These are phyloP conservation scores for Heterobasidion annosum DNA, from an alignment of 1,284 basidiomycete genomes.

Conservation along the genomic window DNA sequence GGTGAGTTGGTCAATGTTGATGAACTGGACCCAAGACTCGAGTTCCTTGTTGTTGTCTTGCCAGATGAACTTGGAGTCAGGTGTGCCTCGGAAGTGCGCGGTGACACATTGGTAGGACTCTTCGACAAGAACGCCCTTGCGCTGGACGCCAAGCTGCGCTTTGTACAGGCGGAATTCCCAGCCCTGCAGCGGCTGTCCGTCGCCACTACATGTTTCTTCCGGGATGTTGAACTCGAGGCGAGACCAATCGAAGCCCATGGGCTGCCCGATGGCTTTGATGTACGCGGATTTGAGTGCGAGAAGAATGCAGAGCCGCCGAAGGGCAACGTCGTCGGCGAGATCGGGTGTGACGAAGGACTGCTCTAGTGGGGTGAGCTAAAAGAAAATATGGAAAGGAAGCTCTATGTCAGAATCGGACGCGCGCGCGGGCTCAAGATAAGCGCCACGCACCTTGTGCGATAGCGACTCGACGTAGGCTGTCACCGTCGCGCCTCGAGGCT, in stretches of 20 bases:
- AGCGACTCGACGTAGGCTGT: slow-evolving; percentile 59
- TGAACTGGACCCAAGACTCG: slow-evolving; percentile 72
- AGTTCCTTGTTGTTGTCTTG: slow-evolving; percentile 54
- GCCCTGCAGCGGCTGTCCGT: slow-evolving; percentile 56
- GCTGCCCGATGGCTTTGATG: slow-evolving; percentile 73
- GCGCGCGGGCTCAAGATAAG: neutral
- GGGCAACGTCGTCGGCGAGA: slow-evolving; percentile 48
- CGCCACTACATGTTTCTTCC: slow-evolving; percentile 47
- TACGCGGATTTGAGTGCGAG: slow-evolving; percentile 72
- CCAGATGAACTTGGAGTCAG: slow-evolving; percentile 62
- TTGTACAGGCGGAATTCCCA: slow-evolving; percentile 80
- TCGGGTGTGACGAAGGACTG: slow-evolving; percentile 39
- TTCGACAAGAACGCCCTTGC: slow-evolving; percentile 37
- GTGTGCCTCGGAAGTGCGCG: slow-evolving; percentile 63
- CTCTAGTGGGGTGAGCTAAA: slow-evolving; percentile 57
- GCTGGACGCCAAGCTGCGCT: slow-evolving; percentile 53
- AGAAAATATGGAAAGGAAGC: neutral
- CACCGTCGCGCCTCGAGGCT: slow-evolving; percentile 48
- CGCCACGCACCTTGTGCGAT: slow-evolving; percentile 53
- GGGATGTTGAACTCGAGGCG: slow-evolving; percentile 73
- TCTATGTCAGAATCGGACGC: neutral
- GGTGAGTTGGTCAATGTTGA: slow-evolving; percentile 71
- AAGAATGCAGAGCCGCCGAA: slow-evolving; percentile 65
- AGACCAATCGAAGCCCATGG: slow-evolving; percentile 68
- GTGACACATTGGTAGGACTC: slow-evolving; percentile 68